These are phyloP conservation scores for Zasmidium angulare DNA, from an alignment of 2,329 filamentous ascomycete species.

Conservation along the genomic window DNA sequence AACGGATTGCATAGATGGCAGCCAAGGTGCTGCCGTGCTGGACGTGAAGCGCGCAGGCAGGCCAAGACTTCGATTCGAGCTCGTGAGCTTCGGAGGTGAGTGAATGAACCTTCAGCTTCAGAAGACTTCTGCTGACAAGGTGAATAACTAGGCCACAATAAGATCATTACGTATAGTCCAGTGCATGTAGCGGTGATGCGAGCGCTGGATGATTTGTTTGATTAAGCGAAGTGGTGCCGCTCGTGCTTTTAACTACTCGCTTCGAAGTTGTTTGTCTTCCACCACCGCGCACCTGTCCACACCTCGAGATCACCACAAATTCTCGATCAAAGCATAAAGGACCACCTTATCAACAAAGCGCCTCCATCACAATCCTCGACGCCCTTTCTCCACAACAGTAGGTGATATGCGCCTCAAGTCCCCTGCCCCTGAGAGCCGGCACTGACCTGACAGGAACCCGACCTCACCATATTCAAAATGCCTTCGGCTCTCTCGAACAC, in stretches of 20 bases:
- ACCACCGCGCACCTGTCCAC: not conserved
- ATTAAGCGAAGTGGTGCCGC: not conserved
- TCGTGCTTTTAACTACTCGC: not conserved
- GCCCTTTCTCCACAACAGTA: not conserved
- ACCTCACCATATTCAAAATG: too few relatives aligned
- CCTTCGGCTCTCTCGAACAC: constrained; percentile 8
- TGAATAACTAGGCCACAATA: constrained; percentile 67
- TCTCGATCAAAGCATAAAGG: too few relatives aligned
- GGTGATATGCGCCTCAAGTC: not conserved
- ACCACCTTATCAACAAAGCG: too few relatives aligned
- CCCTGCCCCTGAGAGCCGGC: not conserved
- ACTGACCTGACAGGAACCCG: not conserved
- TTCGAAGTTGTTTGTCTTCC: not conserved
- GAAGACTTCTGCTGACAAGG: not conserved
- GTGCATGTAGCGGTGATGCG: constrained; percentile 65
- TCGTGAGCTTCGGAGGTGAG: constrained; percentile 45
- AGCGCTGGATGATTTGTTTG: constrained; percentile 54
- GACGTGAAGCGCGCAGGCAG: constrained; percentile 25
- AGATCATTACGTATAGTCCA: constrained; percentile 64
- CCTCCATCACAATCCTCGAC: not conserved
- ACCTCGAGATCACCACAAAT: too few relatives aligned
- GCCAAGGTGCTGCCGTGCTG: constrained; percentile 26
- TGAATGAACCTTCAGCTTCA: constrained; percentile 9
- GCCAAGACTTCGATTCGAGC: constrained; percentile 41
- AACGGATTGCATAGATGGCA: constrained; percentile 32